Evolutionary conservation across 768 basidiomycete genomes (phyloP).

Genomic region (Phylloporus scabripes): DNA sequence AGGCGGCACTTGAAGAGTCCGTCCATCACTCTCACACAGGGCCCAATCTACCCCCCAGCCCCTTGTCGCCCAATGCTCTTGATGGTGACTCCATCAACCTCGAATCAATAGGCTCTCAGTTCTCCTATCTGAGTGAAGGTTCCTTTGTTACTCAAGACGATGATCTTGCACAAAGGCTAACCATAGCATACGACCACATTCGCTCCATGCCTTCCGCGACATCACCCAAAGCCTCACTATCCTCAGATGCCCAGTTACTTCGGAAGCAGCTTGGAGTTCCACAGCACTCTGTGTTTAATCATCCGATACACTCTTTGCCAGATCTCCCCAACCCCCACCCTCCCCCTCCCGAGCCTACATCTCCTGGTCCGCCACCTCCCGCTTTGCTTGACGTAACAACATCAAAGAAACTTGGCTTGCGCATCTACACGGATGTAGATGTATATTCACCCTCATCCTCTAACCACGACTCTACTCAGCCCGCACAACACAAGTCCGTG

Average conservation of each 20-base stretch:
- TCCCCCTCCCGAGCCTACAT: not conserved
- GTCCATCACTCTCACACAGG: not conserved
- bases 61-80: not conserved
- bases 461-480: not conserved
- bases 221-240: constrained; percentile 8
- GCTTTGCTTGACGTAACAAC: not conserved
- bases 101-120: not conserved
- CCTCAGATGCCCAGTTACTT: constrained; percentile 24
- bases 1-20: constrained; percentile 1
- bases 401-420: constrained; percentile 1
- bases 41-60: not conserved
- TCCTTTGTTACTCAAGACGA: constrained; percentile 3
- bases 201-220: constrained; percentile 15
- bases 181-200: constrained; percentile 22
- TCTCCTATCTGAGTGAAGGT: not conserved
- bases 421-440: not conserved
- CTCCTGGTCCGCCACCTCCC: not conserved
- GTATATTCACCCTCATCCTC: constrained; percentile 1
- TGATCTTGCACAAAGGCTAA: constrained; percentile 20
- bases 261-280: constrained; percentile 28
- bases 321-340: constrained; percentile 25
- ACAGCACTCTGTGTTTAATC: constrained; percentile 28
- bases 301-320: constrained; percentile 11
- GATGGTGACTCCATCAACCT: not conserved
- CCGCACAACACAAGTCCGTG: not conserved